Evolutionary conservation across 108 stramenopile species (phyloP).

Genomic region (Nitzschia inconspicua): DNA sequence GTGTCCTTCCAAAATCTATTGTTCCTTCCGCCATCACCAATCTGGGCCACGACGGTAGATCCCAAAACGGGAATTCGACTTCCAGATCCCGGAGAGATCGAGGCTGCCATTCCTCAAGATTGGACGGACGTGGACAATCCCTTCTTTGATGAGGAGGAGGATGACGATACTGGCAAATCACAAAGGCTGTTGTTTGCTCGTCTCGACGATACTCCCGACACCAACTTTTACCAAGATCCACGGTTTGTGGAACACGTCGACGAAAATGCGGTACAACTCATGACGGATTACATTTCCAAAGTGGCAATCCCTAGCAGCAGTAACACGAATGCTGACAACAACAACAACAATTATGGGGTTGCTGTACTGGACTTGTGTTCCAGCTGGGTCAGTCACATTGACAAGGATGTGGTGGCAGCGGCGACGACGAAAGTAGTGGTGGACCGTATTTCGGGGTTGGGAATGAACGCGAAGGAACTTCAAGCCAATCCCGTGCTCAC

Average conservation of each 20-base stretch:
- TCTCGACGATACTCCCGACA: conserved; percentile 64
- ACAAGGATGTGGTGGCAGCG: conserved; percentile 8
- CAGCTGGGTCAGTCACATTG: conserved; percentile 83
- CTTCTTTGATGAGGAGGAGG: conserved; percentile 15
- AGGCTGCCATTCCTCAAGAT: conserved; percentile 51
- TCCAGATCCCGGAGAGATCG: conserved; percentile 78
- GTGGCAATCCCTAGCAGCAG: conserved; percentile 28
- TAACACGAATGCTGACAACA: background rate
- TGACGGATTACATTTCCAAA: conserved; percentile 66
- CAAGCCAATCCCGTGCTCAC: conserved; percentile 59
- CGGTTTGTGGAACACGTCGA: conserved; percentile 87
- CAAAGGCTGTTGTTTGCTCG: conserved; percentile 49
- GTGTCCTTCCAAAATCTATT: too few species aligned
- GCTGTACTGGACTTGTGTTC: conserved; percentile 78
- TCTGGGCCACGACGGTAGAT: conserved; percentile 49
- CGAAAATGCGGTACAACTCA: conserved; percentile 62
- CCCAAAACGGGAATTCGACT: conserved; percentile 68
- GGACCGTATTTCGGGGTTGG: conserved; percentile 67
- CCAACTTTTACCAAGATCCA: conserved; percentile 68
- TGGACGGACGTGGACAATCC: conserved; percentile 76
- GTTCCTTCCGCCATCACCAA: too few species aligned
- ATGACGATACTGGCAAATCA: background rate
- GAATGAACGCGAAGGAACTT: conserved; percentile 83
- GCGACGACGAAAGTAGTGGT: too few species aligned
- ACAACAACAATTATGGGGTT: background rate